Evolutionary conservation across 176 grass and related monocot species (phyloP), one percentile per base, ranked within the genome.

Genomic region (Thinopyrum elongatum): DNA sequence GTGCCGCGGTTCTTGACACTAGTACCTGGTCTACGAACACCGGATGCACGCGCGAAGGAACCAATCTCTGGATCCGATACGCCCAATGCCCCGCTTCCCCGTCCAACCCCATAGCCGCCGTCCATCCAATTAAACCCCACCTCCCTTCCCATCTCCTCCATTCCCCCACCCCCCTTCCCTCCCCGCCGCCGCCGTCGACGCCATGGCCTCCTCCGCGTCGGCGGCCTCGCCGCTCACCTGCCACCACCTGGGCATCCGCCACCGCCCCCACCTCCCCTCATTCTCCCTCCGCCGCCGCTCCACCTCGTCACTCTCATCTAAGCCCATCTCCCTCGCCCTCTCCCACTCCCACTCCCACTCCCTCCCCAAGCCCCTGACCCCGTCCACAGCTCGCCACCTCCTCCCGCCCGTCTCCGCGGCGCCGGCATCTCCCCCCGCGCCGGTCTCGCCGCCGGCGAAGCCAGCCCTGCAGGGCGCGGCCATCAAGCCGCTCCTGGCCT

Each of bases 401-500:
- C 74, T 53, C 7, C 30, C 55, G 7, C 69, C 80, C 6, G 21
- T 12, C 16, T 11, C 76, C 7, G 28, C 64, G 1, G 72, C 76
- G 0, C 29, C 74, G 0, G 4, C 59, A 16, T 23, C 61, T 30
- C 31, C 21, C 28, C 38, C 69, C 3, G 86, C 74, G 0, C 34
- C 90, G 1, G 26, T 62, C 5, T 26, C 93, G 2, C 57, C 93
- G 1, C 83, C 88, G 7, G 36, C 89, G 10, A 87, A 86, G 33
- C 82, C 84, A 5, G 90, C 85, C 51, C 87, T 82, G 61, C 39
- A 94, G 87, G 97, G 97, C 41, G 94, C 97, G 6, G 88, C 88
- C 8, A 68, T 98, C 86, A 94, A 89, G 79, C 94, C 94, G 4
- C 88, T 98, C 21, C 79, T 91, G 12, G 87, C 85, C 4, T 69